Evolutionary conservation across 2,329 filamentous ascomycete genomes (phyloP), one percentile per base, ranked within the genome.

Genomic region (Colletotrichum acutatum): DNA sequence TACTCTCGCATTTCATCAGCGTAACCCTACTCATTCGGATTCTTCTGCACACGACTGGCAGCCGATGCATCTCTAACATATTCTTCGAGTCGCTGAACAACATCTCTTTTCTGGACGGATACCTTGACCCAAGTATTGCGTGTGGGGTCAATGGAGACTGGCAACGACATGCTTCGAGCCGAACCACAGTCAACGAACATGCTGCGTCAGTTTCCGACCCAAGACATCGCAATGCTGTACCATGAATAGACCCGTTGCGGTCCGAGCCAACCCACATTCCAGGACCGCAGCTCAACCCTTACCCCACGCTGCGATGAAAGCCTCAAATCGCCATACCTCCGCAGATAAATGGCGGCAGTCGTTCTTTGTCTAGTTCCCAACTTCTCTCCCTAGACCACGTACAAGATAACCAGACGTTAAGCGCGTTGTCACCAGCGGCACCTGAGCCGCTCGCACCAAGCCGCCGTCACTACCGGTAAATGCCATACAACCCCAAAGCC

Each of bases 201-300:
- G 37, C 26, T 22, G 16, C 28, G 28, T 32, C 30, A 52, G 46
- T 34, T 14, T 53, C 46, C 60, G 12, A 34, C n/a, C 62, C 52
- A 54, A 63, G 46, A 63, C 60, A 63, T 53, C 32, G 19, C 52
- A 22, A 30, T 28, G 62, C 6, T 53, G 37, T 54, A 22, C 24
- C n/a, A 42, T 28, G 62, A 6, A 42, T 14, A 52, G 12, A 28
- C 62, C 52, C 32, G 14, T 65, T 32, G 32, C 16, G 9, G 26
- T 42, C 22, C 49, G 62, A 9, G 34, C n/a, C 62, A 65, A 42
- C 52, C 52, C 52, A 46, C 62, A 56, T 65, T 7, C 62, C 52
- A 53, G 22, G 34, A 42, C 5, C 11, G 22, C 12, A 24, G 14
- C 9, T 42, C 24, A 32, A 32, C 26, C 37, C 49, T 12, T 49